Base-by-base conservation (phyloP, 257 asterid species). In the Nicotiana obtusifolia region DNA sequence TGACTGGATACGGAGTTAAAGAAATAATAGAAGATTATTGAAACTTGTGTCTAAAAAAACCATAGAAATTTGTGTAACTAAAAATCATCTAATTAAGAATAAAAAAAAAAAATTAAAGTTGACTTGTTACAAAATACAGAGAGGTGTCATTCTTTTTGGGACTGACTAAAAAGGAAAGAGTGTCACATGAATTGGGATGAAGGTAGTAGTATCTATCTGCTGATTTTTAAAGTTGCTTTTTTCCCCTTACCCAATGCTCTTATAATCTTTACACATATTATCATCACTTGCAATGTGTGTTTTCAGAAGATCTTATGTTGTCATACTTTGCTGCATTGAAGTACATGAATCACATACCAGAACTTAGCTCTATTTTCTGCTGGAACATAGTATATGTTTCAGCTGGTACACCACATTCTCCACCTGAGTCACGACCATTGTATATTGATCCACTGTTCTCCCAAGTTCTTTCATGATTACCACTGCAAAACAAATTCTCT, bases 371-470 rank as follows among this genome's bases (percentile, higher is more conserved):
- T 82, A 10, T 87, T 89, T 52, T 89, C 88, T 0, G 90, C 88
- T 2, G 90, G 92, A 62, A 76, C 71, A 77, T 86, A 89, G 78
- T 69, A 87, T 78, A 84, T 76, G 87, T 89, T 84, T 89, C 85
- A 68, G 88, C 90, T 61, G 26, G 86, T 68, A 89, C 92, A 37
- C 90, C 90, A 37, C 92, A 89, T 86, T 89, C 92, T 24, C 92
- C 92, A 31, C 90, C 89, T 0, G 88, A 89, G 53, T 89, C 90
- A 7, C 49, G 61, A 3, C 59, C 75, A 52, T 71, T 60, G 24
- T 84, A 89, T 59, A 89, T 83, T 7, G 88, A 84, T 65, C 90
- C 92, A 30, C 90, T 24, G 13, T 65, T 81, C 7, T 80, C 86
- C 86, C 87, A 87, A 71, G 80, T 85, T 5, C 88, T 88, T 80